Conservation (phyloP, 768 basidiomycete species). For the Mycena filopes region DNA sequence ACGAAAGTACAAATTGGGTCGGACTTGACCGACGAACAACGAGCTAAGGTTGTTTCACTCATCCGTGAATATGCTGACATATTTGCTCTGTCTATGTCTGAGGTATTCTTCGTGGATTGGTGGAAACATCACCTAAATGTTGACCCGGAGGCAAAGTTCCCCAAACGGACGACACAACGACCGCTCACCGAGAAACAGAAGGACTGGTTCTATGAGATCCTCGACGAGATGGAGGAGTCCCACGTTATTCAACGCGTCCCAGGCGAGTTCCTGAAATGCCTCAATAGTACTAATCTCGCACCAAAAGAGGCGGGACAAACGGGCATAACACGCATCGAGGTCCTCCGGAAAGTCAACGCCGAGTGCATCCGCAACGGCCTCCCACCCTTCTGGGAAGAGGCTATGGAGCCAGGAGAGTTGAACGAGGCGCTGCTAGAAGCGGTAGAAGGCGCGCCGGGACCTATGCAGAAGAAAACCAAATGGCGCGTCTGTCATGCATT, state of each 20-base stretch:
- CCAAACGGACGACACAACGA: not conserved
- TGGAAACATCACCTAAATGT: conserved; percentile 20
- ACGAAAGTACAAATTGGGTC: conserved; percentile 29
- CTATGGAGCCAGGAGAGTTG: not conserved
- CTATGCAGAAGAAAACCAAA: conserved; percentile 38
- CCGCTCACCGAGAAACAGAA: not conserved
- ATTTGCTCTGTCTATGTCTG: conserved; percentile 25
- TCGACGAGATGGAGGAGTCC: not conserved
- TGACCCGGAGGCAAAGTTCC: not conserved
- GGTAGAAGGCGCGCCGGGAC: conserved; percentile 36
- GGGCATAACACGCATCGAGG: not conserved
- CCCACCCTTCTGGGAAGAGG: not conserved
- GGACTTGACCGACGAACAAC: conserved; percentile 32
- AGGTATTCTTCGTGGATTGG: conserved; percentile 18
- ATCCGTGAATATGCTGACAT: conserved; percentile 28
- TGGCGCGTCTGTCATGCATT: conserved; percentile 55
- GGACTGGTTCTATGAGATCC: not conserved
- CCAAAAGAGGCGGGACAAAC: not conserved
- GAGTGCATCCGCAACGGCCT: not conserved
- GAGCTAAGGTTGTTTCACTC: not conserved
- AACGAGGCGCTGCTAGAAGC: not conserved
- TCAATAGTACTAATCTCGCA: not conserved
- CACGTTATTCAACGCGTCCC: conserved; percentile 3
- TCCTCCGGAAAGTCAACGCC: not conserved
- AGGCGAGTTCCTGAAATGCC: not conserved